Evolutionary conservation across 2,329 filamentous ascomycete genomes (phyloP).

Genomic region (Ophiostoma novo-ulmi): DNA sequence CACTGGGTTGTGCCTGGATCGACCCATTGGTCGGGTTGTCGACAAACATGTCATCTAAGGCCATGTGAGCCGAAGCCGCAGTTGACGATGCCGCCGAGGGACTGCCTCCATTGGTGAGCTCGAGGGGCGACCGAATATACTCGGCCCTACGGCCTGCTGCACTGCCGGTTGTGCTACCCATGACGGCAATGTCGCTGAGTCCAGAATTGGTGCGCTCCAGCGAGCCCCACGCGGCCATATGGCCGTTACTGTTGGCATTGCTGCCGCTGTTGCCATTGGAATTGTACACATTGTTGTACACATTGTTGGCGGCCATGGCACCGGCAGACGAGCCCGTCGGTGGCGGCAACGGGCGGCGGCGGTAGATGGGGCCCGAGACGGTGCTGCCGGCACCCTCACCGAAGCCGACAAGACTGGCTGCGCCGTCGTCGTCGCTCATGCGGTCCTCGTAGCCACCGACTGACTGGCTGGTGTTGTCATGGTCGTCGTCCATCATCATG

Average conservation of each 20-base stretch:
- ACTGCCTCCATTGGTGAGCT: conserved; percentile 36
- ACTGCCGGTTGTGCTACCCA: conserved; percentile 29
- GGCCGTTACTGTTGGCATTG: neutral
- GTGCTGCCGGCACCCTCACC: conserved; percentile 87
- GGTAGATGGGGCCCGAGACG: conserved; percentile 70
- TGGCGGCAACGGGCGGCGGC: conserved; percentile 44
- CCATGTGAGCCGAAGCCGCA: conserved; percentile 41
- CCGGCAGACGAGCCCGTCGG: conserved; percentile 28
- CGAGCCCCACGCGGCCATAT: conserved; percentile 34
- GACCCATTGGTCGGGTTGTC: conserved; percentile 53
- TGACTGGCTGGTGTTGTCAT: conserved; percentile 46
- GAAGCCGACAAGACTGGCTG: conserved; percentile 81
- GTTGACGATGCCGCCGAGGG: conserved; percentile 44
- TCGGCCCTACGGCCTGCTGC: conserved; percentile 19
- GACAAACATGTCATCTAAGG: conserved; percentile 56
- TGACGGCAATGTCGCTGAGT: conserved; percentile 43
- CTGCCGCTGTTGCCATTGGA: neutral
- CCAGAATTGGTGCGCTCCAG: conserved; percentile 50
- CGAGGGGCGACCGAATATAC: neutral
- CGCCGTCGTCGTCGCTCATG: conserved; percentile 68
- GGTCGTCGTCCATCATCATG: conserved; percentile 49
- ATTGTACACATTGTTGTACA: conserved; percentile 3
- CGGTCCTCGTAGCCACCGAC: conserved; percentile 58
- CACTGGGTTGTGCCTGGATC: conserved; percentile 39
- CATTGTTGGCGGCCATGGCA: conserved; percentile 29